phyloP scores from a whole-genome alignment of 306 rosid genomes.

The Geum urbanum region DNA sequence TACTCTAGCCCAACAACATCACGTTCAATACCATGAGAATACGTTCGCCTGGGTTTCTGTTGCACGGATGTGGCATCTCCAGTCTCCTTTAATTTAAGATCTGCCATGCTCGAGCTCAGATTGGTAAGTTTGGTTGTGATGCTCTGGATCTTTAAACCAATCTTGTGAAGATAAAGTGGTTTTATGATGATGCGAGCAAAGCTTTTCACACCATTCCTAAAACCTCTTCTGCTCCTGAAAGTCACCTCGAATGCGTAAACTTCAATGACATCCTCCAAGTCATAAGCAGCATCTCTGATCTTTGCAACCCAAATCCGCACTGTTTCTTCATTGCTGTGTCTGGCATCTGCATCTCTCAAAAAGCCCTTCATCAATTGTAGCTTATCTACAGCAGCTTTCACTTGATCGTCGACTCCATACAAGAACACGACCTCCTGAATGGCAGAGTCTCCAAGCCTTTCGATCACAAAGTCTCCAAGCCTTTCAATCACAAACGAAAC shows the following conservation, averaged over 20 bases:
- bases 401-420: background rate
- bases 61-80: background rate
- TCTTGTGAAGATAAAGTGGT: background rate
- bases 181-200: background rate
- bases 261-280: slow-evolving; percentile 30
- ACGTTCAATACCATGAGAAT: background rate
- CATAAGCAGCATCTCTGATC: slow-evolving; percentile 1
- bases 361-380: background rate
- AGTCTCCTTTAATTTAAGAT: background rate
- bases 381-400: background rate
- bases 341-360: background rate
- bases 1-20: background rate
- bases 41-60: background rate
- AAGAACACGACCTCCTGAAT: too few relatives aligned
- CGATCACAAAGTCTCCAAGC: background rate
- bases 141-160: background rate
- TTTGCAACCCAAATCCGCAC: background rate
- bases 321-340: background rate
- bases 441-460: too few relatives aligned
- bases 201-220: slow-evolving; percentile 13
- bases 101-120: fast-evolving
- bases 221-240: background rate
- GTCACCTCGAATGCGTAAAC: slow-evolving; percentile 17
- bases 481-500: background rate
- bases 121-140: background rate